phyloP scores from a whole-genome alignment of 495 filamentous ascomycete genomes.

The Pyrenula aspistea region DNA sequence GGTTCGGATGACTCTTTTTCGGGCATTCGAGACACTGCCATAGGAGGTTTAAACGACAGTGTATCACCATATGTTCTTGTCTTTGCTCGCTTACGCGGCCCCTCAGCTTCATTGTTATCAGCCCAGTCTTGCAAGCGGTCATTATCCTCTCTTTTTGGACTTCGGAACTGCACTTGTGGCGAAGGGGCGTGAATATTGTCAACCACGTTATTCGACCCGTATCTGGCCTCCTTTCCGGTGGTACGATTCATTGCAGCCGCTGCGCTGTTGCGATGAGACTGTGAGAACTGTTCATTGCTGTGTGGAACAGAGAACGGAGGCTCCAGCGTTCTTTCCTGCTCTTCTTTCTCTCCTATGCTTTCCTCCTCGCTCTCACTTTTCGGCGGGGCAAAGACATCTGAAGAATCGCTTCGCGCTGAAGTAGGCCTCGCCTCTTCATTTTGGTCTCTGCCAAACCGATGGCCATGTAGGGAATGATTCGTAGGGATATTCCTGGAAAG shows the following conservation, averaged over 20 bases:
- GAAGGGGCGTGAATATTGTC: neutral
- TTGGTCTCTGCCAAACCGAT: neutral
- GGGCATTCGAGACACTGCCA: neutral
- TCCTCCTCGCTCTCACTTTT: neutral
- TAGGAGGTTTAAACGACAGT: neutral
- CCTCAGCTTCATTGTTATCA: neutral
- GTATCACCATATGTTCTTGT: neutral
- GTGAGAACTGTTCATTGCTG: neutral
- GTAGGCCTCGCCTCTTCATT: neutral
- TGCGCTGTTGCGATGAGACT: neutral
- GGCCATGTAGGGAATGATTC: neutral
- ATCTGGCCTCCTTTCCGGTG: neutral
- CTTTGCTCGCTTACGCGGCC: neutral
- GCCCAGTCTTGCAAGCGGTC: neutral
- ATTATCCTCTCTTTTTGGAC: neutral
- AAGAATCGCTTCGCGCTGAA: neutral
- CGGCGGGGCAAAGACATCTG: neutral
- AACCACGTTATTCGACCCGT: neutral
- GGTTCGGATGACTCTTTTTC: neutral
- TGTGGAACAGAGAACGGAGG: neutral
- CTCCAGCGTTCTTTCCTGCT: neutral
- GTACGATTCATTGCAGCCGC: neutral
- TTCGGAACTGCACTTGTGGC: neutral
- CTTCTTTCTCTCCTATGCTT: neutral
- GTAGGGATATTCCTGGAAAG: neutral